Conservation (phyloP, 768 basidiomycete species). For the Xerocomus spinulosus region DNA sequence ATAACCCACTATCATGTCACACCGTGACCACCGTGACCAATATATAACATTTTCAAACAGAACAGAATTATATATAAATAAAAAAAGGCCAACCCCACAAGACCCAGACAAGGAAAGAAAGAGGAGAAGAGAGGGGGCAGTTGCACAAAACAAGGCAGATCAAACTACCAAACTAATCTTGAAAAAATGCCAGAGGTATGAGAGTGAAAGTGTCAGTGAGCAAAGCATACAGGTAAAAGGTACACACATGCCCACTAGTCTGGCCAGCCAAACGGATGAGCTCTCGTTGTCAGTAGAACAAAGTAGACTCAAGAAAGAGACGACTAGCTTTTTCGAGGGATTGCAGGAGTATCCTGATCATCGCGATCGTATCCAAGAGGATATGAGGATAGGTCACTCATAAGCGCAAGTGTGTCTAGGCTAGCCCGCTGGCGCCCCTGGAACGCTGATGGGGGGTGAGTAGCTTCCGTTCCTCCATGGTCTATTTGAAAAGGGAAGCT, state of each 20-base stretch:
- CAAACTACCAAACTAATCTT: slow-evolving; percentile 5
- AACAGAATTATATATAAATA: slow-evolving; percentile 15
- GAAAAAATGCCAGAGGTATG: slow-evolving; percentile 2
- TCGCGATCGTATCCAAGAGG: slow-evolving; percentile 66
- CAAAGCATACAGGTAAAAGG: slow-evolving; percentile 23
- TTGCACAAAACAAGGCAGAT: slow-evolving; percentile 1
- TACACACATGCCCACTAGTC: slow-evolving; percentile 27
- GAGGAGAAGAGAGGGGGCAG: background rate
- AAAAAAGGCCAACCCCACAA: slow-evolving; percentile 8
- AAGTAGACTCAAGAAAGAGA: background rate
- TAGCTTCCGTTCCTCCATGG: slow-evolving; percentile 42
- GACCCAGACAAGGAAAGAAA: slow-evolving; percentile 13
- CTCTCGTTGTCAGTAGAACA: slow-evolving; percentile 9
- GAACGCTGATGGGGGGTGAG: slow-evolving; percentile 33
- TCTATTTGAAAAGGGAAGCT: slow-evolving; percentile 88
- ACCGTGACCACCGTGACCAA: slow-evolving; percentile 19
- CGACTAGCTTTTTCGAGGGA: slow-evolving; percentile 25
- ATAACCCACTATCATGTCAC: slow-evolving; percentile 21
- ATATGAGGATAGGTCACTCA: slow-evolving; percentile 78
- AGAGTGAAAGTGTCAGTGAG: slow-evolving; percentile 12
- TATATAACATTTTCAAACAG: background rate
- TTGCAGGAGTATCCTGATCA: slow-evolving; percentile 23
- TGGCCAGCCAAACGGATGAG: slow-evolving; percentile 27
- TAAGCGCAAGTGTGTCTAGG: slow-evolving; percentile 79
- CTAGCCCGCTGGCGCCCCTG: slow-evolving; percentile 65